These are phyloP conservation scores for Aureobasidium mangrovei DNA, from an alignment of 2,329 filamentous ascomycete genomes.

Conservation along the genomic window DNA sequence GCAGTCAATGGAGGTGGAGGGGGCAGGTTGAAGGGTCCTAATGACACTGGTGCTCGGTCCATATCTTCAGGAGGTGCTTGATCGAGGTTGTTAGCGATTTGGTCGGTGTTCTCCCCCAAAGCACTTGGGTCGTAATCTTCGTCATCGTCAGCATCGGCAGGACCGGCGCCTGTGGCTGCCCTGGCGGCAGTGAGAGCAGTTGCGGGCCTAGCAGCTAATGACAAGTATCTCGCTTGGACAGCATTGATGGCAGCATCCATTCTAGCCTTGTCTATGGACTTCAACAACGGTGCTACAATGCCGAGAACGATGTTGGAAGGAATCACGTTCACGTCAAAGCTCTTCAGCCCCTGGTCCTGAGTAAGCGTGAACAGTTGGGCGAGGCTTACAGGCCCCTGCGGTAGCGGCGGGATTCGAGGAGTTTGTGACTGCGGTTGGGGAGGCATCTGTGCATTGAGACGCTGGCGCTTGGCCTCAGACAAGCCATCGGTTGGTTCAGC, in stretches of 20 bases:
- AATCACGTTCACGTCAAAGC: constrained; percentile 75
- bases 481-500: constrained; percentile 61
- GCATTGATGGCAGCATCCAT: constrained; percentile 63
- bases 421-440: constrained; percentile 28
- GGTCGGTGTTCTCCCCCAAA: constrained; percentile 62
- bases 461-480: constrained; percentile 74
- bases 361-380: constrained; percentile 84
- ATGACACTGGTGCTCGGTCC: constrained; percentile 40
- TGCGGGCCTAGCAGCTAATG: constrained; percentile 25
- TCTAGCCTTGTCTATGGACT: constrained; percentile 58
- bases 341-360: constrained; percentile 60
- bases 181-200: constrained; percentile 24
- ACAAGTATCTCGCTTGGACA: constrained; percentile 35
- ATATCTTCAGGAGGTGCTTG: constrained; percentile 44
- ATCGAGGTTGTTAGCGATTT: constrained; percentile 69
- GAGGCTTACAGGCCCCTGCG: constrained; percentile 65
- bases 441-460: constrained; percentile 48
- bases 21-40: constrained; percentile 71
- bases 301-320: constrained; percentile 66
- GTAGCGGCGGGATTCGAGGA: constrained; percentile 51
- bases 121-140: constrained; percentile 92
- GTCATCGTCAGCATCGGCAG: constrained; percentile 70
- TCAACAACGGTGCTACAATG: constrained; percentile 72
- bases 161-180: constrained; percentile 31
- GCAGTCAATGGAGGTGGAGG: constrained; percentile 64